Evolutionary conservation across 257 asterid genomes (phyloP), one percentile per base, ranked within the genome.

Genomic region (Eustoma russellianum): DNA sequence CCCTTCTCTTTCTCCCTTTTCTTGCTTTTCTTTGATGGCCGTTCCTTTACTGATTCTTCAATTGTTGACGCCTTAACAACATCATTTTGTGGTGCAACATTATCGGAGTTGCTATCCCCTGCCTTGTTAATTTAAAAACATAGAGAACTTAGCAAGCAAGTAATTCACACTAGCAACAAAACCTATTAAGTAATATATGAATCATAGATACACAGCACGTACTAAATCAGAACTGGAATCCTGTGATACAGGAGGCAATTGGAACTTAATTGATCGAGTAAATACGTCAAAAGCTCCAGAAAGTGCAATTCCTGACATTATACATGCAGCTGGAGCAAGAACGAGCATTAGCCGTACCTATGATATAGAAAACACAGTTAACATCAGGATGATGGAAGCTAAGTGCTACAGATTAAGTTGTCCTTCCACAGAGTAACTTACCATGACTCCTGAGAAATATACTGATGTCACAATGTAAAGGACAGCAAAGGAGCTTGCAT

Each of bases 381-480:
- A 50, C 17, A 38, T 45, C 52, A 51, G 28, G 38, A 46, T 3
- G 9, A 14, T 11, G 51, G 34, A 59, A 50, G 52, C 48, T 30
- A 38, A 66, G 65, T 44, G 59, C 40, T 33, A 54, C 41, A 44
- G 17, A 33, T 46, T 24, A 54, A 50, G 48, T 48, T 56, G 33
- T 47, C 1, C 41, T 50, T 70, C 53, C 58, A 59, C 53, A 55
- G 33, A 55, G 15, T 50, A 56, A 51, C 73, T 48, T 69, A 92
- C 99, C 99, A 92, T 92, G 78, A 92, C 99, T 65, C 99, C 99
- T 63, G 99, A 92, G 71, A 92, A 92, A 61, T 92, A 92, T 40
- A 83, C 95, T 69, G 99, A 88, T 65, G 97, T 92, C 52, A 88
- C 97, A 60, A 92, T 81, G 70, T 88, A 92, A 51, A 92, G 99